phyloP scores from a whole-genome alignment of 495 filamentous ascomycete genomes.

The Neurospora sp. region DNA sequence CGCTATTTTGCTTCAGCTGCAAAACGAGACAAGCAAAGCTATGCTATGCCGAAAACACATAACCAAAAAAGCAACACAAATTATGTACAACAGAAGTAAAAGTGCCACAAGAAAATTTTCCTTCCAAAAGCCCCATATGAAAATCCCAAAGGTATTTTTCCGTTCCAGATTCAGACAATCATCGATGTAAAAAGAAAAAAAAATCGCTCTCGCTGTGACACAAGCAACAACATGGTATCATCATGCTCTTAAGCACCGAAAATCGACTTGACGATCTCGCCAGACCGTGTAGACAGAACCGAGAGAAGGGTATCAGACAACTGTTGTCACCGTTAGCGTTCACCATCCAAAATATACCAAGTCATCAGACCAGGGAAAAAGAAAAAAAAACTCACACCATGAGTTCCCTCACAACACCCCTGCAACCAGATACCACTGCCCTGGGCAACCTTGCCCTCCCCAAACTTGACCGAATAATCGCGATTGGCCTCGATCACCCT shows the following conservation, averaged over 20 bases:
- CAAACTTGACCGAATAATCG: constrained; percentile 67
- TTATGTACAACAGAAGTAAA: constrained; percentile 3
- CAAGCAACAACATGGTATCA: background rate
- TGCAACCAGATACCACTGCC: constrained; percentile 82
- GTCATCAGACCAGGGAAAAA: background rate
- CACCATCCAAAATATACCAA: background rate
- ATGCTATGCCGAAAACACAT: background rate
- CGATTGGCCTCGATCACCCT: constrained; percentile 33
- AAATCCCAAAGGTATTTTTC: background rate
- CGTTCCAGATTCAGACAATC: background rate
- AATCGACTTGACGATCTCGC: constrained; percentile 65
- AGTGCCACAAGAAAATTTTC: background rate
- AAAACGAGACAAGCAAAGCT: background rate
- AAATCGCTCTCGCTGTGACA: background rate
- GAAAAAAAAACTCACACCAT: constrained; percentile 66
- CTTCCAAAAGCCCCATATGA: background rate
- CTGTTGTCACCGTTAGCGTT: constrained; percentile 18
- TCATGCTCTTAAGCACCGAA: constrained; percentile 35
- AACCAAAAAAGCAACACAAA: background rate
- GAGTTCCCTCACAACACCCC: constrained; percentile 86
- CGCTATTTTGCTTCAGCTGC: background rate
- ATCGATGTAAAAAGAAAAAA: background rate
- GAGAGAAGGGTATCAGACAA: constrained; percentile 71
- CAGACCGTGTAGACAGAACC: constrained; percentile 60
- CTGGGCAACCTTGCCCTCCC: constrained; percentile 53